These are phyloP conservation scores for Aureobasidium namibiae DNA, from an alignment of 2,329 filamentous ascomycete species.

Conservation along the genomic window DNA sequence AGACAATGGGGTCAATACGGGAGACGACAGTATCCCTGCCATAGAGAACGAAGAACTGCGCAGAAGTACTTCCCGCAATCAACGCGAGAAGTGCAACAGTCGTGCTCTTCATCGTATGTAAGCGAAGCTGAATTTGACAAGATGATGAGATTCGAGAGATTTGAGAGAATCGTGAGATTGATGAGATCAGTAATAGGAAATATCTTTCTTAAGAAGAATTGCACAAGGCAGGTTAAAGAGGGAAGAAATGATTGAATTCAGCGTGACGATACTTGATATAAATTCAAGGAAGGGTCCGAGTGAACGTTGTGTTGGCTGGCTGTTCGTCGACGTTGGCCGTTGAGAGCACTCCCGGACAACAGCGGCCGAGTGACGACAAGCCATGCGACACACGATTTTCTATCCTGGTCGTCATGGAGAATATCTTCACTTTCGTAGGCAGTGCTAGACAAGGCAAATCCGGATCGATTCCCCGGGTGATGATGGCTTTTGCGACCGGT, in stretches of 20 bases:
- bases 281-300: not conserved
- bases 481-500: not conserved
- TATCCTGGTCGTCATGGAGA: not conserved
- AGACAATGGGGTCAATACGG: slow-evolving; percentile 60
- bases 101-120: slow-evolving; percentile 1
- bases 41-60: slow-evolving; percentile 23
- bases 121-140: not conserved
- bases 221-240: not conserved
- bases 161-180: too few relatives aligned
- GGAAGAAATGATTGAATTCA: not conserved
- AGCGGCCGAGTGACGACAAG: not conserved
- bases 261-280: slow-evolving; percentile 1
- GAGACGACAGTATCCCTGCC: slow-evolving; percentile 38
- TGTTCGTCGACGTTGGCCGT: slow-evolving; percentile 7
- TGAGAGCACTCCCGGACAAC: slow-evolving; percentile 2
- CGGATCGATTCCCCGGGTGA: not conserved
- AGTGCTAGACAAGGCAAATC: not conserved
- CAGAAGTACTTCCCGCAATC: slow-evolving; percentile 6
- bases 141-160: not conserved
- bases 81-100: not conserved
- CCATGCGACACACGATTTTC: not conserved
- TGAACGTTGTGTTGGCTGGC: slow-evolving; percentile 3
- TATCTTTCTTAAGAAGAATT: not conserved
- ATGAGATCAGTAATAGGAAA: too few relatives aligned
- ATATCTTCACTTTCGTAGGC: not conserved